Evolutionary conservation across 176 grass and related monocot genomes (phyloP).

Genomic region (Olyra latifolia): DNA sequence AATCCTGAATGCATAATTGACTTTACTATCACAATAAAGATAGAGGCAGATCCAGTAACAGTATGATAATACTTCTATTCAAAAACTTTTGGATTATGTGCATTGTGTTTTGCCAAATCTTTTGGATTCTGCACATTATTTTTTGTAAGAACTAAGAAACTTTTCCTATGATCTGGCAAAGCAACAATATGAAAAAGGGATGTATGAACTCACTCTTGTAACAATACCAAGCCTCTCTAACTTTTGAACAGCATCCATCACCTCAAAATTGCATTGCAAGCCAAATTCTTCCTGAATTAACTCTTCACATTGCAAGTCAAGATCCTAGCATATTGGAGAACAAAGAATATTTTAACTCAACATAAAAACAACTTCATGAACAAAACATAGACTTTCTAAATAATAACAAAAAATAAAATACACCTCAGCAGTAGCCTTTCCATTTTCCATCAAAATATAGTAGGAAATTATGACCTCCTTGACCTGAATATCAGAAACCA

Average conservation of each 20-base stretch:
- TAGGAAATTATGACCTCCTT: conserved; percentile 98
- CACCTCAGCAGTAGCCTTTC: conserved; percentile 84
- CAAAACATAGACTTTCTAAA: neutral
- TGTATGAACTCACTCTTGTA: conserved; percentile 66
- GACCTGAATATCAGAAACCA: conserved; percentile 54
- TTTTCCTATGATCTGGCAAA: neutral
- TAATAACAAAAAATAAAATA: neutral
- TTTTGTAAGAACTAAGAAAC: neutral
- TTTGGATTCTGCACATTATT: neutral
- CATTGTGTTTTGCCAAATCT: neutral
- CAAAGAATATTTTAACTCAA: conserved; percentile 15
- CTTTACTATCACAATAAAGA: neutral
- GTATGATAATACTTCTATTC: neutral
- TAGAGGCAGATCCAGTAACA: conserved; percentile 10
- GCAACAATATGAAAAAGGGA: conserved; percentile 20
- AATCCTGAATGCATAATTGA: conserved; percentile 53
- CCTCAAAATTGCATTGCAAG: conserved; percentile 91
- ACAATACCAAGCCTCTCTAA: conserved; percentile 91
- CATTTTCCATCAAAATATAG: conserved; percentile 99
- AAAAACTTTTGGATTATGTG: neutral
- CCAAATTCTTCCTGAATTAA: conserved; percentile 94
- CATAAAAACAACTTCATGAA: neutral
- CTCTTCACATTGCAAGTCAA: conserved; percentile 92
- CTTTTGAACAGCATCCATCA: conserved; percentile 88
- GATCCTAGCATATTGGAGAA: conserved; percentile 57